phyloP scores from a whole-genome alignment of 306 rosid species.

The Acacia acuminata region DNA sequence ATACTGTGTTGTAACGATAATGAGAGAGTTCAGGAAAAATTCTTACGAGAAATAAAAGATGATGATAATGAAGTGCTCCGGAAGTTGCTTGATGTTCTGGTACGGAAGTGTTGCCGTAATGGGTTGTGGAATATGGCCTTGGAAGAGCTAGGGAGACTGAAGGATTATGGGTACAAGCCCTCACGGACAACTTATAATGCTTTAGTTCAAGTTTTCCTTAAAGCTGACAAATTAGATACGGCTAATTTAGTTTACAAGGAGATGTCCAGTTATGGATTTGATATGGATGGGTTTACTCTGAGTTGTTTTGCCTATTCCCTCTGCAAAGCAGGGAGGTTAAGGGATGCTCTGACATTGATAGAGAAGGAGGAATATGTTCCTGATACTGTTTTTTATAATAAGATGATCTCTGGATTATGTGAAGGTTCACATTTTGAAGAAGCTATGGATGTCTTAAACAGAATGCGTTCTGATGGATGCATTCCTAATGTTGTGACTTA shows the following conservation, averaged over 20 bases:
- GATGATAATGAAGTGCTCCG: slow-evolving; percentile 61
- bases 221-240: slow-evolving; percentile 63
- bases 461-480: slow-evolving; percentile 76
- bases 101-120: slow-evolving; percentile 68
- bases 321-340: slow-evolving; percentile 65
- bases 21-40: slow-evolving; percentile 48
- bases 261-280: slow-evolving; percentile 65
- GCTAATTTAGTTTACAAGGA: slow-evolving; percentile 75
- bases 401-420: slow-evolving; percentile 82
- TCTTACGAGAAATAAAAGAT: slow-evolving; percentile 51
- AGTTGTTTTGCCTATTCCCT: slow-evolving; percentile 64
- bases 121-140: slow-evolving; percentile 80
- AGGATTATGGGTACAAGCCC: slow-evolving; percentile 80
- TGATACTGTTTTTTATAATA: slow-evolving; percentile 60
- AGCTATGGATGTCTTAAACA: slow-evolving; percentile 67
- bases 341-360: slow-evolving; percentile 62
- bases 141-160: slow-evolving; percentile 88
- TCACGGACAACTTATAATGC: slow-evolving; percentile 64
- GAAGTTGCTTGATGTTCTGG: slow-evolving; percentile 69
- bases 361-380: slow-evolving; percentile 63
- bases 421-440: slow-evolving; percentile 82
- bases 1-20: slow-evolving; percentile 31
- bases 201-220: slow-evolving; percentile 71
- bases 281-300: slow-evolving; percentile 64
- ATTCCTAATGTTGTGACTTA: slow-evolving; percentile 74